These are phyloP conservation scores for Mycena chlorophos DNA, from an alignment of 768 basidiomycete species.

Conservation along the genomic window DNA sequence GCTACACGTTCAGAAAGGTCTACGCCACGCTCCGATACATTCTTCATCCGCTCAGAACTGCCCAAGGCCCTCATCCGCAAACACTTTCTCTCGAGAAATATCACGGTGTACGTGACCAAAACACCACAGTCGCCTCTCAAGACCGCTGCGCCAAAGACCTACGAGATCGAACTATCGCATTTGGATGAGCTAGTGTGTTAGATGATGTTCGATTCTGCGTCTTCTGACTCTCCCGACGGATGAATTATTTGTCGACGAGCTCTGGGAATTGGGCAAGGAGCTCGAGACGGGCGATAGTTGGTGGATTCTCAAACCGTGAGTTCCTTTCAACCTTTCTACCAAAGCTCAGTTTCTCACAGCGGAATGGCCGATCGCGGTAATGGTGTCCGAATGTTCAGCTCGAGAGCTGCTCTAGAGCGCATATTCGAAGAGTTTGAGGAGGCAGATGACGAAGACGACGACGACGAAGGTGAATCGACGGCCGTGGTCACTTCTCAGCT, in stretches of 20 bases:
- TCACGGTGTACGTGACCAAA: slow-evolving; percentile 52
- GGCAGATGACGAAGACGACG: slow-evolving; percentile 49
- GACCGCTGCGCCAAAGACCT: slow-evolving; percentile 67
- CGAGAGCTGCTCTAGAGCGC: slow-evolving; percentile 62
- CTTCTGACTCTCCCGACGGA: too few relatives aligned
- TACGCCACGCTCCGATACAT: neutral
- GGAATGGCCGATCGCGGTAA: slow-evolving; percentile 96
- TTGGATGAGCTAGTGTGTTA: slow-evolving; percentile 96
- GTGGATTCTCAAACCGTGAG: slow-evolving; percentile 93
- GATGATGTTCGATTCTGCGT: too few relatives aligned
- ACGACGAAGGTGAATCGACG: slow-evolving; percentile 44
- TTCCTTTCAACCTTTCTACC: slow-evolving; percentile 9
- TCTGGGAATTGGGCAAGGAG: slow-evolving; percentile 77
- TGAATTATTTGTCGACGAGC: slow-evolving; percentile 89
- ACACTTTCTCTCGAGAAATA: slow-evolving; percentile 80
- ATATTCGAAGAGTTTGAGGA: slow-evolving; percentile 86
- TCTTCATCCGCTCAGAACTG: slow-evolving; percentile 1
- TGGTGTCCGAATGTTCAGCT: slow-evolving; percentile 89
- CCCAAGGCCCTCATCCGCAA: slow-evolving; percentile 80
- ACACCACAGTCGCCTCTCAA: slow-evolving; percentile 57
- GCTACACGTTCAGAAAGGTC: slow-evolving; percentile 81
- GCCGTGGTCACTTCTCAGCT: slow-evolving; percentile 82
- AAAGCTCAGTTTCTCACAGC: slow-evolving; percentile 27
- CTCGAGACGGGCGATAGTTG: slow-evolving; percentile 59
- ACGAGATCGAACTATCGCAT: slow-evolving; percentile 82